A percentile compares a stretch with the other conserved stretches of the same genome.
Evolutionary conservation across 2,329 filamentous ascomycete genomes (phyloP).

Genomic region (Trichoderma sp.): DNA sequence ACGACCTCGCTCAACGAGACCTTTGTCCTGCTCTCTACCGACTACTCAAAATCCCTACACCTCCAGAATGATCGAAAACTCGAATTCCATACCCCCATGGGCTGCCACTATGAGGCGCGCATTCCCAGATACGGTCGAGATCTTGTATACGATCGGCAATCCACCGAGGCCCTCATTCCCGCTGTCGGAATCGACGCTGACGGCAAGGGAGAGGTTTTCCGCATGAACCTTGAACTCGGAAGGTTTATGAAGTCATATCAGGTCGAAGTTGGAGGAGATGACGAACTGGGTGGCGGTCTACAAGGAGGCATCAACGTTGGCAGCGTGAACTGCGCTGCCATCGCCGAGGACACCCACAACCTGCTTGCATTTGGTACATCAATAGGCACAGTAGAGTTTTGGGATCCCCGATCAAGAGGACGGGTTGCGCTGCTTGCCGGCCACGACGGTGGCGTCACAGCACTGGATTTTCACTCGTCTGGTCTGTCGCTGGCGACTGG

Average conservation of each 20-base stretch:
- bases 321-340: constrained; percentile 80
- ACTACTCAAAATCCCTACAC: constrained; percentile 93
- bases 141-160: constrained; percentile 76
- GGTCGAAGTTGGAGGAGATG: constrained; percentile 83
- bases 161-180: constrained; percentile 82
- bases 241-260: constrained; percentile 94
- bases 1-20: constrained; percentile 89
- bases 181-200: constrained; percentile 83
- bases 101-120: constrained; percentile 84
- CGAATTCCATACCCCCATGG: constrained; percentile 88
- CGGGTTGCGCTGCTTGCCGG: constrained; percentile 73
- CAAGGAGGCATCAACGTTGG: constrained; percentile 86
- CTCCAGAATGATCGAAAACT: constrained; percentile 87
- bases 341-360: constrained; percentile 87
- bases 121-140: constrained; percentile 92
- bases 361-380: constrained; percentile 91
- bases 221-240: constrained; percentile 86
- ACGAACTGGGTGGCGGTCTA: constrained; percentile 71
- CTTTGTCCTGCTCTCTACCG: constrained; percentile 81
- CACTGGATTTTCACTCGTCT: constrained; percentile 79
- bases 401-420: constrained; percentile 83
- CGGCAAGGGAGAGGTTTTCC: constrained; percentile 86
- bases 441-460: constrained; percentile 73
- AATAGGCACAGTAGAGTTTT: constrained; percentile 93
- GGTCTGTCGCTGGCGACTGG: constrained; percentile 84